Conservation (phyloP, 2,329 filamentous ascomycete species). For the Botrytis byssoidea region DNA sequence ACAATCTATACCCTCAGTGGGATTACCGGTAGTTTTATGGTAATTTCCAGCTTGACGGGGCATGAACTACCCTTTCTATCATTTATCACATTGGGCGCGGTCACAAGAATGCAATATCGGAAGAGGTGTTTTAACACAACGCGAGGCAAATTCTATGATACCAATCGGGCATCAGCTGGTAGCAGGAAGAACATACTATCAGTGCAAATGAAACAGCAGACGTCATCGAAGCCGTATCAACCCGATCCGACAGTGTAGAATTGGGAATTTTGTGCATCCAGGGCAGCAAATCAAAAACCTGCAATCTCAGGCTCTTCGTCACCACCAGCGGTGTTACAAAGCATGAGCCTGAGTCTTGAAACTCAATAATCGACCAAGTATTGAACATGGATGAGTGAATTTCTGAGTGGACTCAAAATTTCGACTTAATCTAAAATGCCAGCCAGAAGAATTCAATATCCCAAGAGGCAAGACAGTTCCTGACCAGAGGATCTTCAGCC, state of each 20-base stretch:
- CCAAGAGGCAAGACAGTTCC: not conserved
- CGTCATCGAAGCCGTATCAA: not conserved
- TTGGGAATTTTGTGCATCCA: not conserved
- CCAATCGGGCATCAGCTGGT: not conserved
- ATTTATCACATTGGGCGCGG: conserved; percentile 1
- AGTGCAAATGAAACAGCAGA: not conserved
- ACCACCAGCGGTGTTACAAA: not conserved
- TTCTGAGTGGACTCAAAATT: not conserved
- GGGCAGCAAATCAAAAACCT: not conserved
- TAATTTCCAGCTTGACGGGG: not conserved
- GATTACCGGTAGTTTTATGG: not conserved
- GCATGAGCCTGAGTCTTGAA: not conserved
- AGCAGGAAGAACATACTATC: not conserved
- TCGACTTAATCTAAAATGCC: not conserved
- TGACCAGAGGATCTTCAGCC: not conserved
- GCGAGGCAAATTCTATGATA: not conserved
- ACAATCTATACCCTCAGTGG: not conserved
- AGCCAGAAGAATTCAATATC: not conserved
- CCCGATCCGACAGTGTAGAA: not conserved
- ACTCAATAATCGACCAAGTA: not conserved
- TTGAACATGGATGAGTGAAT: not conserved
- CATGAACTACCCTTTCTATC: not conserved
- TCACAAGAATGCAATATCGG: not conserved
- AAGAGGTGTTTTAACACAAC: not conserved
- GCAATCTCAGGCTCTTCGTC: not conserved